Base-by-base conservation (phyloP, 1,284 basidiomycete species). In the Cryptococcus sp. region DNA sequence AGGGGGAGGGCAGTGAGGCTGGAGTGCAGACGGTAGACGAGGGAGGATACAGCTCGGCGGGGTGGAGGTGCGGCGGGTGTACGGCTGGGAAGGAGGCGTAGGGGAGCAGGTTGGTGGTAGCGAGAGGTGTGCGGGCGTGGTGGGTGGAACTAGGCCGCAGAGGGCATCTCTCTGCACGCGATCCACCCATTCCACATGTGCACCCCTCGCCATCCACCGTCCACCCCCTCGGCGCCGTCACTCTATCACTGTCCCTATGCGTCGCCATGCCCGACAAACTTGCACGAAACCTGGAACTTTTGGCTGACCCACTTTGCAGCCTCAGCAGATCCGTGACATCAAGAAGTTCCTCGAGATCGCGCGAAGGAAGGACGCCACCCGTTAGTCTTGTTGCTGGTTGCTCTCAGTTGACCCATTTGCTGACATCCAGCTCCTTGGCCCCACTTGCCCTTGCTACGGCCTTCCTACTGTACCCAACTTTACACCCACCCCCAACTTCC, bases 291-390 rank as follows among this genome's bases (percentile, higher is more conserved):
- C 33, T 13, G n/a, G 44, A 35, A 49, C 51, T 50, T 21, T 40
- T 24, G 16, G 46, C 59, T 61, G 52, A 63, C 52, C 18, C 35
- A 45, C 28, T 44, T 38, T 45, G 9, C 76, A 97, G 95, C 94
- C 95, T 64, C 91, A 96, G 82, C 91, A 98, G 86, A 87, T 98
- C 81, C 84, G 85, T 73, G 95, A 98, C 81, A 98, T 98, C 84
- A 98, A 98, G 84, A 83, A 91, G 79, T 98, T 98, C 84, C 89
- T 98, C 79, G 88, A 92, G 82, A 92, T 95, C 77, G 89, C 95
- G 61, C 87, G 87, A 81, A 86, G 83, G 73, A 82, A 82, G 80
- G 83, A 85, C 77, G 83, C 83, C 55, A 79, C 77, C 64, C 77
- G 81, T 82, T 55, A 64, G 80, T 78, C 23, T 16, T 18, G 9